Base-by-base conservation (phyloP, 2,329 filamentous ascomycete genomes). In the Blastomyces emzantsi region DNA sequence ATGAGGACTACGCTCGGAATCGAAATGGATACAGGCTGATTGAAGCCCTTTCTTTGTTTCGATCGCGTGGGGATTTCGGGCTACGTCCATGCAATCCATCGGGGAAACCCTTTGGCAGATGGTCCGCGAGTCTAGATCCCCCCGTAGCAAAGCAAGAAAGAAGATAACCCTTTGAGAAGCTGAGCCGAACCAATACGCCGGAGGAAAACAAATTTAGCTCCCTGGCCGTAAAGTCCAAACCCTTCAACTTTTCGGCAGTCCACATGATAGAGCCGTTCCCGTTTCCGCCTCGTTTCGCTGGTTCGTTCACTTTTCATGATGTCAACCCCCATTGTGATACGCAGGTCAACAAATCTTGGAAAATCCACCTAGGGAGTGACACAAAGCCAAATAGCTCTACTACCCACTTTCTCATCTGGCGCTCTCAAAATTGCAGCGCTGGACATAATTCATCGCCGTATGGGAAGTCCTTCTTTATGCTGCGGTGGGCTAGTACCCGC, bases 381-480 rank as follows among this genome's bases (percentile, higher is more conserved):
- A 47, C 8, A 3, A n/a, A n/a, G 19, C 28, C 7, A 39, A 11
- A 22, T 60, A 0, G n/a, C 25, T 22, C 47, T 5, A 28, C 25
- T n/a, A n/a, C 47, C 19, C 19, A 9, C 49, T 30, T 19, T 28
- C 41, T 45, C 57, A 41, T 19, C 13, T 55, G 51, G 15, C 28
- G 19, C 28, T 33, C 22, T 33, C 30, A 43, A 8, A 43, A 17
- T 43, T 15, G 39, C 11, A 43, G 3, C 15, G 13, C 13, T 43
- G 11, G 2, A 13, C 45, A 22, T 19, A 19, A 22, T 55, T 62
- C 60, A 88, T 81, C 83, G 82, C 69, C 85, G 82, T 70, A 89
- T 88, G 25, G 87, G 86, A 65, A 89, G 86, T 52, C 81, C 82
- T 69, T 84, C 81, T 64, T 76, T 74, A 61, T 70, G 70, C 30